These are phyloP conservation scores for Amanita pseudoporphyria DNA, from an alignment of 768 basidiomycete species.

Conservation along the genomic window DNA sequence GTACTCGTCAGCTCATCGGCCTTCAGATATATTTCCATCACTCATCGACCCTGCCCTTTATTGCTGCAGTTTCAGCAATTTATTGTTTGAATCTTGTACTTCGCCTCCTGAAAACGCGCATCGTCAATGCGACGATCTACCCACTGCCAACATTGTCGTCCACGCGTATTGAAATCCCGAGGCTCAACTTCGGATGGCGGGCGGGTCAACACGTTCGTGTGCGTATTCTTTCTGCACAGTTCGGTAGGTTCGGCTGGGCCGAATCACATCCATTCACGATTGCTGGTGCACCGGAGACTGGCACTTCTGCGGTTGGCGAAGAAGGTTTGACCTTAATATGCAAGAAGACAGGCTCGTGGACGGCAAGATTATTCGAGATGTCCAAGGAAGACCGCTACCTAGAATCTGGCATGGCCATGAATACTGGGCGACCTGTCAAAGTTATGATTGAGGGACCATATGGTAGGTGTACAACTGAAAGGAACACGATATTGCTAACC, in stretches of 20 bases:
- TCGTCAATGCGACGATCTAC: neutral
- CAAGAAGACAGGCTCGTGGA: too few relatives aligned
- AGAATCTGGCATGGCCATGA: conserved; percentile 8
- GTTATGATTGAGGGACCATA: conserved; percentile 40
- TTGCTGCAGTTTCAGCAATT: conserved; percentile 36
- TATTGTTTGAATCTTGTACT: neutral
- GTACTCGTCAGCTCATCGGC: neutral
- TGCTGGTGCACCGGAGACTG: too few relatives aligned
- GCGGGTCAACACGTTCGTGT: too few relatives aligned
- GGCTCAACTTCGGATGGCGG: neutral
- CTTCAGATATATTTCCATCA: conserved; percentile 41
- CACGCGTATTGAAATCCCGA: neutral
- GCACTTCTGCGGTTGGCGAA: too few relatives aligned
- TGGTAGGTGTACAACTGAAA: neutral
- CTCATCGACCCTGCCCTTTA: conserved; percentile 39
- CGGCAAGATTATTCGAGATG: conserved; percentile 29
- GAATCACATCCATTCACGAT: too few relatives aligned
- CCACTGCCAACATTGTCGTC: too few relatives aligned
- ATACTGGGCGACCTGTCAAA: conserved; percentile 15
- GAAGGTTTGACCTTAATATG: conserved; percentile 42
- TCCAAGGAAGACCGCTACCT: conserved; percentile 11
- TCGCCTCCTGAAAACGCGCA: neutral
- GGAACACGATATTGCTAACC: neutral
- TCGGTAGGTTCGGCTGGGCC: too few relatives aligned
- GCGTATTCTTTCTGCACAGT: too few relatives aligned